Evolutionary conservation across 352 stramenopile species (phyloP).

Genomic region (Pythium brachiatum): DNA sequence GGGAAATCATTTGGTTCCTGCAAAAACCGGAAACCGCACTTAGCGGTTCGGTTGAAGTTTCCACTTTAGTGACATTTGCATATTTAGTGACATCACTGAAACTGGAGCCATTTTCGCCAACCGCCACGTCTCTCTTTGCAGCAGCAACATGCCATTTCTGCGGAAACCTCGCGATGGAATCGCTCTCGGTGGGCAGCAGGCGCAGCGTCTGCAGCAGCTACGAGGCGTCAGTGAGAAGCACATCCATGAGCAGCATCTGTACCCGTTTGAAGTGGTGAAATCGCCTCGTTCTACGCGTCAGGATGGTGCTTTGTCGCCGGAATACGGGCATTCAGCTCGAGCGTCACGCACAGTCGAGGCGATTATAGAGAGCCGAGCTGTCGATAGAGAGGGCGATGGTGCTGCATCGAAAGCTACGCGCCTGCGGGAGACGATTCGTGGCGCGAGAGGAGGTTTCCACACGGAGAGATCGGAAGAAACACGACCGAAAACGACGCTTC

Average conservation of each 20-base stretch:
- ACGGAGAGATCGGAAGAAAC: constrained; percentile 36
- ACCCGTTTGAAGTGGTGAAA: constrained; percentile 1
- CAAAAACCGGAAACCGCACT: background rate
- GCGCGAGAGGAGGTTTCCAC: constrained; percentile 40
- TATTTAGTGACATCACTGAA: background rate
- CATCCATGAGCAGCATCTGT: constrained; percentile 37
- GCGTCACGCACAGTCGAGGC: constrained; percentile 43
- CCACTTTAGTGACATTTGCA: background rate
- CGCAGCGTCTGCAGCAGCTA: constrained; percentile 44
- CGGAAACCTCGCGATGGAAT: constrained; percentile 16
- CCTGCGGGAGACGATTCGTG: constrained; percentile 39
- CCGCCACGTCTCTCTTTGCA: constrained; percentile 4
- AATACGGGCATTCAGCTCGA: constrained; percentile 7
- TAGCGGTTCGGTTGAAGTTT: background rate
- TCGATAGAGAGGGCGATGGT: background rate
- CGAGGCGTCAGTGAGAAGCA: constrained; percentile 33
- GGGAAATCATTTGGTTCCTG: background rate
- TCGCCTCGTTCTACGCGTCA: background rate
- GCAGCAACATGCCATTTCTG: constrained; percentile 21
- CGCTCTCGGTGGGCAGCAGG: constrained; percentile 46
- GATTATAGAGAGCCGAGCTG: constrained; percentile 34
- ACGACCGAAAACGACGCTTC: constrained; percentile 17
- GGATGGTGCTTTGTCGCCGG: background rate
- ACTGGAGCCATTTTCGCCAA: constrained; percentile 8
- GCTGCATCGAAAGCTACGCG: constrained; percentile 24